Evolutionary conservation across 352 stramenopile genomes (phyloP).

Genomic region (Globisporangium ultimum): DNA sequence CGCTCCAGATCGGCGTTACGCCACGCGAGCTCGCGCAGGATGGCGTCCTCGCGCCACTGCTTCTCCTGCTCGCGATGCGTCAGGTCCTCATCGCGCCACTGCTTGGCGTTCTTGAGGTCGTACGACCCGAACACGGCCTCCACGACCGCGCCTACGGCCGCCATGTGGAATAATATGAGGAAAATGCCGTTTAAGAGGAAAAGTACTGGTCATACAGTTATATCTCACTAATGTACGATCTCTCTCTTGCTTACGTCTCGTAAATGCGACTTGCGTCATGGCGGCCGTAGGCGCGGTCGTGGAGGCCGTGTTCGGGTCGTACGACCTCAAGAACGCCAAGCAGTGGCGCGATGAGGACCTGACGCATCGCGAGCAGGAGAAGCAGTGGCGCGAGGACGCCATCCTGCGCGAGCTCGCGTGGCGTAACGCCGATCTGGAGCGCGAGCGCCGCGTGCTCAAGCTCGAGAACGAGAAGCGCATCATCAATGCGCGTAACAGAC

Average conservation of each 20-base stretch:
- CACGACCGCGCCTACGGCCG: slow-evolving; percentile 56
- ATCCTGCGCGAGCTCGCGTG: slow-evolving; percentile 63
- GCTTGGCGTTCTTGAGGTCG: slow-evolving; percentile 82
- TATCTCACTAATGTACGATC: no score
- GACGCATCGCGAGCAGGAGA: slow-evolving; percentile 67
- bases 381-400: slow-evolving; percentile 77
- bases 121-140: slow-evolving; percentile 83
- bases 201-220: no score
- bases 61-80: slow-evolving; percentile 72
- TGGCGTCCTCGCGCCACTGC: slow-evolving; percentile 76
- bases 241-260: no score
- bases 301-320: slow-evolving; percentile 78
- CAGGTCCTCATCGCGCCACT: slow-evolving; percentile 80
- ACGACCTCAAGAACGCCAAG: slow-evolving; percentile 84
- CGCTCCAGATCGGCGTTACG: slow-evolving; percentile 67
- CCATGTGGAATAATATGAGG: no score
- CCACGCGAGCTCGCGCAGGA: slow-evolving; percentile 64
- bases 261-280: no score
- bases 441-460: slow-evolving; percentile 65
- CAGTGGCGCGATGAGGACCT: slow-evolving; percentile 82
- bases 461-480: slow-evolving; percentile 77
- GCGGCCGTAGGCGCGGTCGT: slow-evolving; percentile 58
- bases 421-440: slow-evolving; percentile 67
- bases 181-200: no score
- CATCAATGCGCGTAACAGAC: slow-evolving; percentile 64